Percentiles rank a stretch among this genome's conserved stretches.
phyloP scores from a whole-genome alignment of 805 yeast genomes.

The Suhomyces kilbournensis region DNA sequence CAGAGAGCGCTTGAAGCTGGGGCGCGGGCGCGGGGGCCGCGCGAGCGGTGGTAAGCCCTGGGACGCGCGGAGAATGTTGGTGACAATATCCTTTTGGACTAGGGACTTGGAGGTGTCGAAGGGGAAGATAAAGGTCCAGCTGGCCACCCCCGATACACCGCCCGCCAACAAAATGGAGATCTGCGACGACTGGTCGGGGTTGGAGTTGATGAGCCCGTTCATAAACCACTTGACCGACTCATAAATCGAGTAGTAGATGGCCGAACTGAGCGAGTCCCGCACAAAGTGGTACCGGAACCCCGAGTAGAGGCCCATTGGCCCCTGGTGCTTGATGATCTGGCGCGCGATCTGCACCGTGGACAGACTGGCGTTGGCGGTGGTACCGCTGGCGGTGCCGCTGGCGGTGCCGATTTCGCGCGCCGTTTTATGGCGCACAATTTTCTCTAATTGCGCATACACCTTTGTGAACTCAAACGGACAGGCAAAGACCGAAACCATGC shows the following conservation, averaged over 20 bases:
- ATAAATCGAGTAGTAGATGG: conserved; percentile 69
- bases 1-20: conserved; percentile 43
- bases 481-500: conserved; percentile 58
- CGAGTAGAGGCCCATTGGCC: conserved; percentile 63
- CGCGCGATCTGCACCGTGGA: conserved; percentile 42
- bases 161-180: conserved; percentile 53
- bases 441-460: conserved; percentile 71
- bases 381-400: conserved; percentile 8
- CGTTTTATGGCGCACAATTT: conserved; percentile 34
- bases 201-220: conserved; percentile 27
- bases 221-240: conserved; percentile 63
- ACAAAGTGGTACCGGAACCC: conserved; percentile 67
- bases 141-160: conserved; percentile 71
- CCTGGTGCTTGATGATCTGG: conserved; percentile 57
- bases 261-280: conserved; percentile 71
- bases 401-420: conserved; percentile 1
- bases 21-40: conserved; percentile 24
- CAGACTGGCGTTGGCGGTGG: conserved; percentile 3
- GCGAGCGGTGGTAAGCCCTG: conserved; percentile 46
- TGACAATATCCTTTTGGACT: conserved; percentile 69
- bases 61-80: conserved; percentile 55
- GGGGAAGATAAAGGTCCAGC: conserved; percentile 78
- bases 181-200: conserved; percentile 28
- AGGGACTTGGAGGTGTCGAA: conserved; percentile 77
- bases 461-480: conserved; percentile 88